A percentile compares a stretch with the other conserved stretches of the same genome.
phyloP scores from a whole-genome alignment of 108 stramenopile genomes.

The Aureococcus anophagefferens region DNA sequence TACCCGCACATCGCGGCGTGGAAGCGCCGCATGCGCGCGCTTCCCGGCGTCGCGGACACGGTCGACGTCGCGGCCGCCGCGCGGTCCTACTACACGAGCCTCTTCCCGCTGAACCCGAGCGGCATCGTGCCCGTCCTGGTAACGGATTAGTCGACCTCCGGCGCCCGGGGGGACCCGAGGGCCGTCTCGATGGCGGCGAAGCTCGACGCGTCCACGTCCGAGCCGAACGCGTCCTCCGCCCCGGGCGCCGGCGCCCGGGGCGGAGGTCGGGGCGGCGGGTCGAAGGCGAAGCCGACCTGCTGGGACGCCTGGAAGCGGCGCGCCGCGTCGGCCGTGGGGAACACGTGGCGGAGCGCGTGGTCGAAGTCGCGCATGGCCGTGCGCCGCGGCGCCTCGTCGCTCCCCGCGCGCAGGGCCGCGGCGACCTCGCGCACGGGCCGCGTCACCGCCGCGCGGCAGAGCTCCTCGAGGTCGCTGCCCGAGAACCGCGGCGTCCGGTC shows the following conservation, averaged over 20 bases:
- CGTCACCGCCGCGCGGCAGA: constrained; percentile 83
- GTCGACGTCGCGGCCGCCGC: constrained; percentile 63
- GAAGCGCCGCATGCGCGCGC: constrained; percentile 43
- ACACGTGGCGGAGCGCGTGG: no score
- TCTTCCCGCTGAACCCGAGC: constrained; percentile 69
- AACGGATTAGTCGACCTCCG: no score
- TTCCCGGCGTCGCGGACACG: constrained; percentile 42
- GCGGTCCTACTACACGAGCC: constrained; percentile 56
- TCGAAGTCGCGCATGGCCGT: no score
- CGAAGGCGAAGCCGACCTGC: no score
- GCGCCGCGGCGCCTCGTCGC: no score
- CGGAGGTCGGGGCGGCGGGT: neutral
- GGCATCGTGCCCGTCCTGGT: constrained; percentile 43
- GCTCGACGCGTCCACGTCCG: no score
- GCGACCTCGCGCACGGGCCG: constrained; percentile 68
- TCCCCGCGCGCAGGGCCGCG: constrained; percentile 47
- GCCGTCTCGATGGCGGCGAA: no score
- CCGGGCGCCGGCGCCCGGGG: neutral
- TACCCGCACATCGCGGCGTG: constrained; percentile 39
- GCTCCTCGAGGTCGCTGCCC: no score
- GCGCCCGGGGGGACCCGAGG: no score
- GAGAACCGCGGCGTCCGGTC: no score
- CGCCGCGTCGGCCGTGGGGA: no score
- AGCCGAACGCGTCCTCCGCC: neutral
- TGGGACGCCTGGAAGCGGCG: no score